Base-by-base conservation (phyloP, 148 eudicot species). In the Nyssa sinensis region DNA sequence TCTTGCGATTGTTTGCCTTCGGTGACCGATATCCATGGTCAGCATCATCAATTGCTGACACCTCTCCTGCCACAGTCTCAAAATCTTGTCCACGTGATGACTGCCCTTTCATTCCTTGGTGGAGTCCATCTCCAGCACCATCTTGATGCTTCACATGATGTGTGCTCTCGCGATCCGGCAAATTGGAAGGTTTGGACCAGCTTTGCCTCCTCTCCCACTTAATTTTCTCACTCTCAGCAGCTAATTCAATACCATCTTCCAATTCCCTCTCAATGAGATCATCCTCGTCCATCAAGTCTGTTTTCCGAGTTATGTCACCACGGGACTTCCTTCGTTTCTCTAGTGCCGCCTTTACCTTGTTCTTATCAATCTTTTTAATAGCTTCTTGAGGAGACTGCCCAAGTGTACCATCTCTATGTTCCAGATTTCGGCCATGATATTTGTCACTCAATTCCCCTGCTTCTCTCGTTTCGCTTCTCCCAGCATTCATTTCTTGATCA, bases 191-290 rank as follows among this genome's bases (percentile, higher is more conserved):
- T 49, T 89, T 89, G 47, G 90, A 69, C 93, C 85, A 83, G 74
- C 64, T 86, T 59, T 84, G 86, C 76, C 84, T 87, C 79, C 80
- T 93, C 31, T 93, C 91, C 58, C 69, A 84, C 78, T 89, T 89
- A 49, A 61, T 74, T 76, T 84, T 92, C 79, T 88, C 93, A 61
- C 74, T 88, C 74, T 85, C 88, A 32, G 88, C 82, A 58, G 96
- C 90, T 79, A 96, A 75, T 74, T 93, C 99, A 73, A 96, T 87
- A 29, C 95, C 99, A 84, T 89, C 98, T 73, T 96, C 99, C 67
- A 96, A 77, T 83, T 93, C 94, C 73, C 96, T 90, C 82, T 93
- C 85, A 65, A 96, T 92, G 49, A 93, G 87, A 80, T 90, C 97
- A 76, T 79, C 93, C 65, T 96, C 99, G 80, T 93, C 99, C 80